Conservation (phyloP, 345 rosid genomes). For the Eucalyptus tenuipes region DNA sequence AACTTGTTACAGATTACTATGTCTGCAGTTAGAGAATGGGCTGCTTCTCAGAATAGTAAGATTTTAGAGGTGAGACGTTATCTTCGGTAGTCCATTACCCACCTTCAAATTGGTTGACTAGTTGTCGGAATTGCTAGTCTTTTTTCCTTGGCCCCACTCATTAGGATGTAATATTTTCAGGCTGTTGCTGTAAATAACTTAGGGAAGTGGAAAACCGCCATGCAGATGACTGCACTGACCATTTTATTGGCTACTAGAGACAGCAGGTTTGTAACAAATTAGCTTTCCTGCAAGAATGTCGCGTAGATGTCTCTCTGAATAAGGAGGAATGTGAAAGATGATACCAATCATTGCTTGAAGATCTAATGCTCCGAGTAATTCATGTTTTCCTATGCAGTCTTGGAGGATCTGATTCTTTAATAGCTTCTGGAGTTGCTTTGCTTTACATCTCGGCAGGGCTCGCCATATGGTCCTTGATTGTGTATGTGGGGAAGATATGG, state of each 20-base stretch:
- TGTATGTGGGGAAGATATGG: slow-evolving; percentile 80
- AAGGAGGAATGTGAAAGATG: neutral
- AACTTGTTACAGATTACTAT: slow-evolving; percentile 58
- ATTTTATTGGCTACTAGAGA: slow-evolving; percentile 84
- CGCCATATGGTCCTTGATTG: slow-evolving; percentile 78
- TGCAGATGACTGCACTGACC: slow-evolving; percentile 89
- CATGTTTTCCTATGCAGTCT: slow-evolving; percentile 22
- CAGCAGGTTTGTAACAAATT: slow-evolving; percentile 28
- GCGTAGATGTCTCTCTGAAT: neutral
- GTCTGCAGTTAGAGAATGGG: slow-evolving; percentile 99
- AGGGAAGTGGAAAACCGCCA: slow-evolving; percentile 99
- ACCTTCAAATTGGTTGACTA: neutral
- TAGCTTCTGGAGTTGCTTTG: slow-evolving; percentile 61
- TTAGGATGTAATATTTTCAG: slow-evolving; percentile 11
- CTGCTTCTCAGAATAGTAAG: slow-evolving; percentile 82
- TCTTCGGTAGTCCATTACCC: neutral
- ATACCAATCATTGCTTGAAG: neutral
- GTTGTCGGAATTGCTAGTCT: neutral
- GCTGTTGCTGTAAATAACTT: slow-evolving; percentile 96
- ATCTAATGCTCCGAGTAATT: neutral
- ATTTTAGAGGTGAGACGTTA: slow-evolving; percentile 59
- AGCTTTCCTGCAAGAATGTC: neutral
- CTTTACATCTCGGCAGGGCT: slow-evolving; percentile 93
- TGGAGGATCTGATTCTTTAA: slow-evolving; percentile 34
- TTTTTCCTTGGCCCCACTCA: neutral